phyloP scores from a whole-genome alignment of 129 eudicot species.

The Deinandra increscens region DNA sequence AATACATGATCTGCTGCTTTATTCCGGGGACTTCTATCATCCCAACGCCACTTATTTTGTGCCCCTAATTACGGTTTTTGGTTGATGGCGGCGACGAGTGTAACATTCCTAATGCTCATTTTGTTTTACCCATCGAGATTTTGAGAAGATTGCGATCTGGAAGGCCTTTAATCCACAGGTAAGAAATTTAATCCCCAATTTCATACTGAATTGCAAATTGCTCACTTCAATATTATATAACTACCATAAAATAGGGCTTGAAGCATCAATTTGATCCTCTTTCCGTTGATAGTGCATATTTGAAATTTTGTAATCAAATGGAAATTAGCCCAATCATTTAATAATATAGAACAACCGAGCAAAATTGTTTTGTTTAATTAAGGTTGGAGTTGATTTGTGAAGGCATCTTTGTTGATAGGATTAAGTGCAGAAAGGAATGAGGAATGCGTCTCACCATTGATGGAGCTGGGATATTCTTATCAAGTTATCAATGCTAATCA shows the following conservation, averaged over 20 bases:
- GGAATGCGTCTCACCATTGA: constrained; percentile 71
- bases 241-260: neutral
- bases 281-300: neutral
- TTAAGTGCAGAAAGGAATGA: constrained; percentile 89
- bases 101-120: constrained; percentile 82
- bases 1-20: constrained; percentile 95
- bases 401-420: constrained; percentile 39
- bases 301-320: neutral
- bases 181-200: neutral
- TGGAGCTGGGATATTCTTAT: constrained; percentile 70
- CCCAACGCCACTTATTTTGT: constrained; percentile 90
- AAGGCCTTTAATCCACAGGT: constrained; percentile 90
- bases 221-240: neutral
- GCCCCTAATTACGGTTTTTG: constrained; percentile 84
- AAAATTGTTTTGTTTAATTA: neutral
- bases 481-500: too few species aligned
- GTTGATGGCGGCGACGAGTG: constrained; percentile 85
- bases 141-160: constrained; percentile 95
- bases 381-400: neutral
- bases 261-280: neutral
- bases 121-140: constrained; percentile 85
- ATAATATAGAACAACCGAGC: neutral
- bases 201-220: neutral
- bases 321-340: too few species aligned
- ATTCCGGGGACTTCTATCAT: constrained; percentile 91